Evolutionary conservation across 306 rosid species (phyloP).

Genomic region (Castanea crenata): DNA sequence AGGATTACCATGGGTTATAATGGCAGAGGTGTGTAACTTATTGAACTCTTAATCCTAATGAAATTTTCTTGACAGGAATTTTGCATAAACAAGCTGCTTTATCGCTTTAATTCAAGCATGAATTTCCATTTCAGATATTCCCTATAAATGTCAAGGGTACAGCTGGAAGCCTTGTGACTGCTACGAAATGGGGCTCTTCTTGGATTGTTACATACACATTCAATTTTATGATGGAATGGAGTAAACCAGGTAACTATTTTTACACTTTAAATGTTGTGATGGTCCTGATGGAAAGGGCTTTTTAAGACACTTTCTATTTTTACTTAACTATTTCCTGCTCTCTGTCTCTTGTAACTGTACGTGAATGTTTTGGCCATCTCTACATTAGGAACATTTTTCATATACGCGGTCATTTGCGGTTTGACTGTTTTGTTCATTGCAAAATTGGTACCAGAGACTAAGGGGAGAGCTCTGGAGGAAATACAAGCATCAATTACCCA

Average conservation of each 20-base stretch:
- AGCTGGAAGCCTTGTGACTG: no score
- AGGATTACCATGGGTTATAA: conserved; percentile 19
- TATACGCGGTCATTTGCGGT: conserved; percentile 15
- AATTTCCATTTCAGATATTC: no score
- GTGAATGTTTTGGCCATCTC: not conserved
- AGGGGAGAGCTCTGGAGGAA: conserved; percentile 36
- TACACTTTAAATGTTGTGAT: no score
- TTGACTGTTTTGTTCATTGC: conserved; percentile 26
- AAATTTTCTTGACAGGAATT: no score
- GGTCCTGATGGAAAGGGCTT: no score
- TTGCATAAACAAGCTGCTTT: no score
- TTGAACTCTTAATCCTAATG: no score
- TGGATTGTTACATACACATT: conserved; percentile 34
- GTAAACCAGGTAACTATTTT: conserved; percentile 28
- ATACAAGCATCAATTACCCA: conserved; percentile 31
- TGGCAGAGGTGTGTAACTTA: no score
- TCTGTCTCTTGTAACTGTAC: not conserved
- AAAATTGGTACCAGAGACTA: conserved; percentile 39
- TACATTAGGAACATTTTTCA: conserved; percentile 36
- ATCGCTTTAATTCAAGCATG: no score
- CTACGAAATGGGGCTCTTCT: conserved; percentile 24
- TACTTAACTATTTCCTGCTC: not conserved
- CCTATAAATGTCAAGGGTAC: no score
- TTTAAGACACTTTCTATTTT: not conserved
- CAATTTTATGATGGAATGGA: conserved; percentile 44